Conservation (phyloP, 2,329 filamentous ascomycete genomes). For the Fusarium abutilonis region DNA sequence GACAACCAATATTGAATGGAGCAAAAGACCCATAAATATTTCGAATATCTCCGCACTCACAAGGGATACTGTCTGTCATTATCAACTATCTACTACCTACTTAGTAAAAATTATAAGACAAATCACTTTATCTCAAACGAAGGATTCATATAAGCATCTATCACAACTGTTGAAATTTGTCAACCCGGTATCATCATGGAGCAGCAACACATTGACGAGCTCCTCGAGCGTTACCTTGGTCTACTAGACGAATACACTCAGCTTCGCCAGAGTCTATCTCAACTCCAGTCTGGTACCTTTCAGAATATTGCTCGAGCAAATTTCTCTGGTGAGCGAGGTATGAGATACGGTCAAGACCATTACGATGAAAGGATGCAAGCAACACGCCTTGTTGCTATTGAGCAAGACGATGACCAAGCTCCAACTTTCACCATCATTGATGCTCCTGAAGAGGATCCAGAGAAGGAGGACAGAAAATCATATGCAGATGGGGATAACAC, state of each 20-base stretch:
- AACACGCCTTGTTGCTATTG: constrained; percentile 53
- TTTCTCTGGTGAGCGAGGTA: constrained; percentile 71
- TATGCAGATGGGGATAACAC: constrained; percentile 15
- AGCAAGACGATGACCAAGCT: constrained; percentile 18
- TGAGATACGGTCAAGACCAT: constrained; percentile 73
- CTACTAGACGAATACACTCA: constrained; percentile 74
- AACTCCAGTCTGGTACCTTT: constrained; percentile 65
- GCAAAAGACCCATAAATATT: too few species aligned
- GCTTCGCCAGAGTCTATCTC: constrained; percentile 64
- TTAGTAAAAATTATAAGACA: too few species aligned
- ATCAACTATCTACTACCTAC: too few species aligned
- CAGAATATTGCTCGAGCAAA: constrained; percentile 77
- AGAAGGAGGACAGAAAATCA: constrained; percentile 14
- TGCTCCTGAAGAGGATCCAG: constrained; percentile 7
- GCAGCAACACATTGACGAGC: constrained; percentile 64
- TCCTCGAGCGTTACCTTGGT: constrained; percentile 72
- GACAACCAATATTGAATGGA: too few species aligned
- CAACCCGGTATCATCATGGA: constrained; percentile 29
- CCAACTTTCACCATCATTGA: constrained; percentile 36
- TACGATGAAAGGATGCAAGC: constrained; percentile 81
- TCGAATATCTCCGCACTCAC: too few species aligned
- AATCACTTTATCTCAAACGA: too few species aligned
- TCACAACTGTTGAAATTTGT: neutral
- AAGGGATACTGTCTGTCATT: too few species aligned
- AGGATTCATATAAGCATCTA: neutral